phyloP scores from a whole-genome alignment of 495 filamentous ascomycete genomes.

The Penicillium lagena region DNA sequence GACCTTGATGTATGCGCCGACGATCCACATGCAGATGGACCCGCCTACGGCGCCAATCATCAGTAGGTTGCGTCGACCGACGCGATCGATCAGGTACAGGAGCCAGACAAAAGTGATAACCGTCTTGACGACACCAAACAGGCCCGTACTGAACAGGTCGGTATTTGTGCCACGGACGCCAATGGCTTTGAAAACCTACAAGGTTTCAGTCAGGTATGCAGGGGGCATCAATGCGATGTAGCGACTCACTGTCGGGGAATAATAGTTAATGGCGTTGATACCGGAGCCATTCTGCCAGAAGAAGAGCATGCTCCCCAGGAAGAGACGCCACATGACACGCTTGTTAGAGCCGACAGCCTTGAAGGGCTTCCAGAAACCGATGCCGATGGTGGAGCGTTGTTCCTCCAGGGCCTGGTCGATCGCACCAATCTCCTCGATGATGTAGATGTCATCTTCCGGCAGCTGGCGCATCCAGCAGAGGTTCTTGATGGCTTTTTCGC shows the following conservation, averaged over 20 bases:
- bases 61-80: conserved; percentile 65
- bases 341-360: conserved; percentile 44
- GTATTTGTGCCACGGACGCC: conserved; percentile 48
- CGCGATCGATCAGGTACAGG: conserved; percentile 62
- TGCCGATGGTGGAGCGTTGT: conserved; percentile 51
- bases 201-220: no score
- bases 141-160: conserved; percentile 44
- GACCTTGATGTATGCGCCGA: conserved; percentile 64
- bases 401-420: conserved; percentile 59
- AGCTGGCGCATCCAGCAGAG: conserved; percentile 63
- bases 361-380: conserved; percentile 68
- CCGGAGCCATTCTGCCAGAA: conserved; percentile 63
- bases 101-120: conserved; percentile 58
- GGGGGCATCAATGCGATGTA: no score
- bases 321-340: conserved; percentile 59
- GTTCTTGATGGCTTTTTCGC: conserved; percentile 51
- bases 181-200: conserved; percentile 46
- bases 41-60: conserved; percentile 66
- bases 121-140: conserved; percentile 51
- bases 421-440: conserved; percentile 59
- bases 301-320: conserved; percentile 62
- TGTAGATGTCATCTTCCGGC: conserved; percentile 53
- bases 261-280: conserved; percentile 69
- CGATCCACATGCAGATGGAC: conserved; percentile 67
- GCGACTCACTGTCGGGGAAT: conserved; percentile 43